These are phyloP conservation scores for Solanum sejunctum DNA, from an alignment of 257 asterid genomes.

Conservation along the genomic window DNA sequence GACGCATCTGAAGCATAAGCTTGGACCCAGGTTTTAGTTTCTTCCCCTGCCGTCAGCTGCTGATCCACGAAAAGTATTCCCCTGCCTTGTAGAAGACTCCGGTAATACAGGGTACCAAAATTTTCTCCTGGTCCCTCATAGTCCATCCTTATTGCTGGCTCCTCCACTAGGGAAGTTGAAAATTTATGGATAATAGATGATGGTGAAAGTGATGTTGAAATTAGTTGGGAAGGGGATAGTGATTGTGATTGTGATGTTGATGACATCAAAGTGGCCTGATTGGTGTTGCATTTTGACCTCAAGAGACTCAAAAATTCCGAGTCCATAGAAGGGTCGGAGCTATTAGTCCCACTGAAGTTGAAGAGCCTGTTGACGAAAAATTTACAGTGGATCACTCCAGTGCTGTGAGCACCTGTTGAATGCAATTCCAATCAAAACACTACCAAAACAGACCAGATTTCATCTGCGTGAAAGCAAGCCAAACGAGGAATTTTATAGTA, in stretches of 20 bases:
- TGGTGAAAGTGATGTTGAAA: slow-evolving; percentile 19
- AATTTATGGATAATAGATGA: slow-evolving; percentile 1
- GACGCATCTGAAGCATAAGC: slow-evolving; percentile 47
- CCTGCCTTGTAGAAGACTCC: slow-evolving; percentile 48
- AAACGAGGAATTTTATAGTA: background rate
- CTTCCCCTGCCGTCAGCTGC: slow-evolving; percentile 46
- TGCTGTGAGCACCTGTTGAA: slow-evolving; percentile 66
- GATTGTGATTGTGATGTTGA: slow-evolving; percentile 16
- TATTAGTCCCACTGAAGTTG: slow-evolving; percentile 28
- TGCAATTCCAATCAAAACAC: background rate
- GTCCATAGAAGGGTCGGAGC: slow-evolving; percentile 53
- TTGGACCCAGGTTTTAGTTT: slow-evolving; percentile 45
- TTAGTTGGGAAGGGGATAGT: background rate
- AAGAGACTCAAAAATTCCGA: slow-evolving; percentile 35
- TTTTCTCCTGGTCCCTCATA: slow-evolving; percentile 52
- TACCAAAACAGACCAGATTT: background rate
- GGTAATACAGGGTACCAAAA: slow-evolving; percentile 55
- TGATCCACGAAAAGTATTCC: slow-evolving; percentile 64
- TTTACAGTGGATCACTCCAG: slow-evolving; percentile 60
- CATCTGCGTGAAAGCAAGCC: background rate
- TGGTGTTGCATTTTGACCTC: slow-evolving; percentile 36
- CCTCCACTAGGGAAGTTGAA: slow-evolving; percentile 3
- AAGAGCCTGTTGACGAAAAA: slow-evolving; percentile 40
- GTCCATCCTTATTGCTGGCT: slow-evolving; percentile 52
- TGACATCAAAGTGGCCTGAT: slow-evolving; percentile 10